Conservation (phyloP, 441 rosid genomes). For the Omphalea diandra region DNA sequence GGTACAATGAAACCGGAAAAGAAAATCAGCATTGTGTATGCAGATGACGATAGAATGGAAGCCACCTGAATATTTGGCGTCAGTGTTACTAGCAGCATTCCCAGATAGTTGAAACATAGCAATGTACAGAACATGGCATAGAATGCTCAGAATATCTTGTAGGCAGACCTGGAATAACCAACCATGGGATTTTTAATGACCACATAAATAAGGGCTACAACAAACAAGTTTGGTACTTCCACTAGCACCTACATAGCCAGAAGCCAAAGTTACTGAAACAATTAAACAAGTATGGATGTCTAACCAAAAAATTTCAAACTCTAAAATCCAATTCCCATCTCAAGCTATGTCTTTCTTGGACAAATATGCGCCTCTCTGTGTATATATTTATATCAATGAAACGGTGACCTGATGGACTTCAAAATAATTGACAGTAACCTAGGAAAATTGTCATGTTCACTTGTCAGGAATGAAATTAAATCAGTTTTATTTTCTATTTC, state of each 20-base stretch:
- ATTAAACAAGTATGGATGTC: background rate
- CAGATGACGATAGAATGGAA: slow-evolving; percentile 30
- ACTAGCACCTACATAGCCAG: slow-evolving; percentile 37
- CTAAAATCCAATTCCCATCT: no score
- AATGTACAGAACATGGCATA: slow-evolving; percentile 40
- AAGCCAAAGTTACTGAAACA: background rate
- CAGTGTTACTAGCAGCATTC: slow-evolving; percentile 42
- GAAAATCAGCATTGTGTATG: slow-evolving; percentile 34
- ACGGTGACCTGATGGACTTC: no score
- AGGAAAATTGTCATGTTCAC: background rate
- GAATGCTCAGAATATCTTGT: slow-evolving; percentile 46
- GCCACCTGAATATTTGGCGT: slow-evolving; percentile 47
- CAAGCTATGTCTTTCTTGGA: no score
- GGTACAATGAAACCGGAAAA: slow-evolving; percentile 49
- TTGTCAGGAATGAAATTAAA: background rate
- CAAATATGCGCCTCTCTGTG: no score
- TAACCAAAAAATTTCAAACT: background rate
- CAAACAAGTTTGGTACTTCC: slow-evolving; percentile 44
- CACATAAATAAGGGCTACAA: slow-evolving; percentile 31
- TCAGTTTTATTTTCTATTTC: no score
- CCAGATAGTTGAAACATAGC: slow-evolving; percentile 41
- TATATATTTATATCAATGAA: no score
- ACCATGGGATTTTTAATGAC: slow-evolving; percentile 44
- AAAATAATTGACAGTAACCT: no score
- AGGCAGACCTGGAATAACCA: slow-evolving; percentile 36